phyloP scores from a whole-genome alignment of 441 rosid species.

The Populus tomentosa region DNA sequence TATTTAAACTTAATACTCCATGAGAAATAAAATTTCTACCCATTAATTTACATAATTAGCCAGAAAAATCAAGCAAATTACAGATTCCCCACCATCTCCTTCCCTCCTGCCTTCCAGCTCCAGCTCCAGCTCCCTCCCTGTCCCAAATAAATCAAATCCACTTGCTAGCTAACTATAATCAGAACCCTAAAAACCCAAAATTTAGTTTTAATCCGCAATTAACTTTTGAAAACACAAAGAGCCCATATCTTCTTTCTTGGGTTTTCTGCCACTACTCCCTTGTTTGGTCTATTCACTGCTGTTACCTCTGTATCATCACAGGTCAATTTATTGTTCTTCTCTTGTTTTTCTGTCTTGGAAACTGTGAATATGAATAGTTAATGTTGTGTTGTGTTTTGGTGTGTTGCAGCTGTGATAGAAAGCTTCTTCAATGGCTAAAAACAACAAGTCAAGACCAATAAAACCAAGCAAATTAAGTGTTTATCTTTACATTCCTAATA shows the following conservation, averaged over 20 bases:
- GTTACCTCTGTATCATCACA: neutral
- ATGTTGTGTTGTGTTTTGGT: neutral
- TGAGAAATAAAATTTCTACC: too few relatives aligned
- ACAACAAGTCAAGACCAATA: slow-evolving; percentile 36
- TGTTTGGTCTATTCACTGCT: neutral
- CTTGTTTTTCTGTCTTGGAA: neutral
- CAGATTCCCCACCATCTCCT: neutral
- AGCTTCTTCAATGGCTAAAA: slow-evolving; percentile 42
- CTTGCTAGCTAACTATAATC: neutral
- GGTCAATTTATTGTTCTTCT: neutral
- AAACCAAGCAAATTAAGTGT: slow-evolving; percentile 55
- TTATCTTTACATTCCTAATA: slow-evolving; percentile 81
- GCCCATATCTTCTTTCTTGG: neutral
- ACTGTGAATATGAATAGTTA: neutral
- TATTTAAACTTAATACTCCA: too few relatives aligned
- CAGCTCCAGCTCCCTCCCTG: neutral
- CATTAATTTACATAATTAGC: neutral
- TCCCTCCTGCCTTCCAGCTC: neutral
- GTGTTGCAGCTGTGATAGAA: slow-evolving; percentile 22
- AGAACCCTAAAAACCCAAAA: neutral
- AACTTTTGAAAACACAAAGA: neutral
- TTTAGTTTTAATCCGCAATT: neutral
- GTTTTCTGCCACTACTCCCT: neutral
- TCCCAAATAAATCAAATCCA: neutral
- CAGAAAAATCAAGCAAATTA: neutral